A percentile compares a stretch with the other conserved stretches of the same genome.
Conservation (phyloP, 768 basidiomycete species). For the Suillus placidus region DNA sequence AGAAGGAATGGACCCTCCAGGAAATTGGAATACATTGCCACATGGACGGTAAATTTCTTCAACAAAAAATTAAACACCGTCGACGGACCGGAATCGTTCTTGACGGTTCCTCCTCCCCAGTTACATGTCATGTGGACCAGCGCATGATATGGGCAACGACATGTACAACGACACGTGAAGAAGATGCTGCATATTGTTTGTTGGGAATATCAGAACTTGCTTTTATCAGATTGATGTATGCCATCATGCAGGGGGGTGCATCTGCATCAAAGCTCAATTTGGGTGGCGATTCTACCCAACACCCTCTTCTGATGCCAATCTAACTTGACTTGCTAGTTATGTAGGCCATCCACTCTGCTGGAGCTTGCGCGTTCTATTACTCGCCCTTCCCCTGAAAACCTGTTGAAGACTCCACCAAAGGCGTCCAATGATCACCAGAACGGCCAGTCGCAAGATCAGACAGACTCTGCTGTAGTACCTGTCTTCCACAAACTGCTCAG, state of each 20-base stretch:
- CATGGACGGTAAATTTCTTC: neutral
- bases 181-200: slow-evolving; percentile 17
- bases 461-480: neutral
- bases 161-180: slow-evolving; percentile 15
- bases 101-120: neutral
- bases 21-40: no score
- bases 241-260: no score
- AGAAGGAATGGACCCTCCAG: no score
- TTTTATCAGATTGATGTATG: neutral
- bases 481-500: neutral
- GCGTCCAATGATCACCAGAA: neutral
- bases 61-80: neutral
- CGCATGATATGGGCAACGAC: slow-evolving; percentile 13
- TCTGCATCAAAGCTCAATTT: neutral
- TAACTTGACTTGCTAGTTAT: neutral
- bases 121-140: neutral
- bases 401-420: neutral
- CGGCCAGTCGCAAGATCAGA: neutral
- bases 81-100: neutral
- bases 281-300: neutral
- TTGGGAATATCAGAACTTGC: slow-evolving; percentile 10
- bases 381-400: neutral
- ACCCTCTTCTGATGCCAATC: neutral
- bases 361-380: neutral
- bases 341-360: neutral